These are phyloP conservation scores for Aspergillus ruber DNA, from an alignment of 2,329 filamentous ascomycete species.

Conservation along the genomic window DNA sequence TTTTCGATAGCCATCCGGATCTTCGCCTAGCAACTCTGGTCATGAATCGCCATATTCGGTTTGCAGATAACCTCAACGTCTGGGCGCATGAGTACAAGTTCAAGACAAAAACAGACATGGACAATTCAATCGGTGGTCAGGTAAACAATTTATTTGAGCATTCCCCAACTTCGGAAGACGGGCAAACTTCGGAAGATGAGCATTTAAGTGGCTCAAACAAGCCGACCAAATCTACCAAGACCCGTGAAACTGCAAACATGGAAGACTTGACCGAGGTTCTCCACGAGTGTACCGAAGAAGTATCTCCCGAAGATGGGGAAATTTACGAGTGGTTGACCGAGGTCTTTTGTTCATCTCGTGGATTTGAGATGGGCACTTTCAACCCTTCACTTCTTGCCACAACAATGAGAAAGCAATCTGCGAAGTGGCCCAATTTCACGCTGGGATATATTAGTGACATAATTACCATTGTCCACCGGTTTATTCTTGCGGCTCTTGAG, in stretches of 20 bases:
- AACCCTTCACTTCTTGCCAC: conserved; percentile 22
- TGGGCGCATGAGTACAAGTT: conserved; percentile 14
- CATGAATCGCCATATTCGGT: conserved; percentile 19
- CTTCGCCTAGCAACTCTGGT: conserved; percentile 31
- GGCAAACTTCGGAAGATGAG: neutral
- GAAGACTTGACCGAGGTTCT: conserved; percentile 17
- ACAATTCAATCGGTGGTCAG: neutral
- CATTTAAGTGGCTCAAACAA: neutral
- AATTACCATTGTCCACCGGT: conserved; percentile 49
- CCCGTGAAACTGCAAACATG: conserved; percentile 1
- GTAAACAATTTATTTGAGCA: neutral
- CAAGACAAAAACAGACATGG: neutral
- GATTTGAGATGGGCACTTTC: conserved; percentile 50
- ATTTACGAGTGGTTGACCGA: conserved; percentile 44
- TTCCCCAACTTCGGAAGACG: neutral
- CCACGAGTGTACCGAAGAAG: conserved; percentile 3
- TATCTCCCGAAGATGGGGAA: neutral
- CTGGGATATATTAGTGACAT: conserved; percentile 46
- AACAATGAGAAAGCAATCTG: conserved; percentile 49
- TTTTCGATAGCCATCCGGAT: conserved; percentile 26
- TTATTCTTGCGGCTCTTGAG: conserved; percentile 42
- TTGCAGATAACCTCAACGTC: conserved; percentile 14
- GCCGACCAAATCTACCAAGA: neutral
- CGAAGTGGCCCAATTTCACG: conserved; percentile 48
- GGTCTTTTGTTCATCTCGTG: conserved; percentile 42